Conservation (phyloP, 345 rosid genomes). For the Erodium maritimum region DNA sequence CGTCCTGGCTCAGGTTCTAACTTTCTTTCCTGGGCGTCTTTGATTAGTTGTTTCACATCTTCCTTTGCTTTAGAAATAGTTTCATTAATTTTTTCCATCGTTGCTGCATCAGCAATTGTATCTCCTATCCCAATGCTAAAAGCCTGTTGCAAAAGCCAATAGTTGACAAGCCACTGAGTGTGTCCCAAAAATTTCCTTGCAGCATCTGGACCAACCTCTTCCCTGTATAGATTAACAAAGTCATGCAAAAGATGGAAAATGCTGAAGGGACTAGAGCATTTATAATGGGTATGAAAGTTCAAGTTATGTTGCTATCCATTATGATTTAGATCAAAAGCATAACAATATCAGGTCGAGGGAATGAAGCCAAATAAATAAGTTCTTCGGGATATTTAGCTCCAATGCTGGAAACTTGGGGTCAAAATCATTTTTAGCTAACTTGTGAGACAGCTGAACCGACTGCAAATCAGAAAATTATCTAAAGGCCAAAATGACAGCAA, state of each 20-base stretch:
- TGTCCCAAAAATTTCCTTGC: slow-evolving; percentile 98
- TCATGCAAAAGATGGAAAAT: slow-evolving; percentile 1
- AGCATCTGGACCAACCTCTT: slow-evolving; percentile 99
- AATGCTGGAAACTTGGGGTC: not conserved
- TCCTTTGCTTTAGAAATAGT: slow-evolving; percentile 77
- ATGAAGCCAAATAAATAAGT: not conserved
- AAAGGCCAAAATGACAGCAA: not conserved
- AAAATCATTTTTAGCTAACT: not conserved
- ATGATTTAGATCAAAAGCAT: not conserved
- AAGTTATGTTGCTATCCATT: not conserved
- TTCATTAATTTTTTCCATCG: slow-evolving; percentile 87
- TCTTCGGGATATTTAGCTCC: no score
- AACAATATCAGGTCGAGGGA: not conserved
- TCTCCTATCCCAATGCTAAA: slow-evolving; percentile 98
- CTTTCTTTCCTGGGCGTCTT: slow-evolving; percentile 52
- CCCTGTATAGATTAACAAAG: slow-evolving; percentile 37
- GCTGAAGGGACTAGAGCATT: not conserved
- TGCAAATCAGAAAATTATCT: not conserved
- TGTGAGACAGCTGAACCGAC: not conserved
- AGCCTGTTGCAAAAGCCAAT: slow-evolving; percentile 92
- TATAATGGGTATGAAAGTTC: not conserved
- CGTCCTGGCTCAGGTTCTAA: slow-evolving; percentile 95
- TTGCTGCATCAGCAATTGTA: slow-evolving; percentile 91
- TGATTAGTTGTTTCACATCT: slow-evolving; percentile 66
- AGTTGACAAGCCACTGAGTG: slow-evolving; percentile 98